A percentile compares a stretch with the other conserved stretches of the same genome.
phyloP scores from a whole-genome alignment of 805 yeast species.

The Wickerhamomyces canadensis region DNA sequence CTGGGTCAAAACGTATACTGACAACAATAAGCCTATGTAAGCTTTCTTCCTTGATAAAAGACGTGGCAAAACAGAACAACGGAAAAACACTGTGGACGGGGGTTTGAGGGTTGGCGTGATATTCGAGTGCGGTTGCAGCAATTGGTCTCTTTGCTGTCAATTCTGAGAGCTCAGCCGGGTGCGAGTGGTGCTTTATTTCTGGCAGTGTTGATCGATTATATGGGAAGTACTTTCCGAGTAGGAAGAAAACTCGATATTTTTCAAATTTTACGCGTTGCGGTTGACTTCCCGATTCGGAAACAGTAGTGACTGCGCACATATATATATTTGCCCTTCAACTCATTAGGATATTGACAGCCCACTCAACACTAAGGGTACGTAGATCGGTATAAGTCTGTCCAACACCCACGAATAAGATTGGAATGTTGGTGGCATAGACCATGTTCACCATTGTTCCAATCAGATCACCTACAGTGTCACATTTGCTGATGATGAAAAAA shows the following conservation, averaged over 20 bases:
- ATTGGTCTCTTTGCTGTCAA: too few relatives aligned
- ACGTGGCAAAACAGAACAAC: too few relatives aligned
- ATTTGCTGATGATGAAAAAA: constrained; percentile 88
- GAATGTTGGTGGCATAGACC: constrained; percentile 95
- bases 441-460: constrained; percentile 95
- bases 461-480: constrained; percentile 96
- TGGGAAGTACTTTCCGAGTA: too few relatives aligned
- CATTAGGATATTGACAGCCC: constrained; percentile 87
- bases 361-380: constrained; percentile 81
- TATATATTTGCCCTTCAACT: constrained; percentile 29
- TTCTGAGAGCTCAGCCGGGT: too few relatives aligned
- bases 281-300: constrained; percentile 5
- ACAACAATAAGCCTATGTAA: too few relatives aligned
- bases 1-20: too few relatives aligned
- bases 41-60: too few relatives aligned
- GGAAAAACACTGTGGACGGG: too few relatives aligned
- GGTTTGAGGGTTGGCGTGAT: too few relatives aligned
- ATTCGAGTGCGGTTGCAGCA: too few relatives aligned
- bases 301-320: neutral
- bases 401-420: constrained; percentile 90
- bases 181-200: too few relatives aligned
- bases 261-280: neutral
- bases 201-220: too few relatives aligned
- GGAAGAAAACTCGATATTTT: neutral
- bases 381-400: constrained; percentile 97